A percentile compares a stretch with the other conserved stretches of the same genome.
Conservation (phyloP, 768 basidiomycete species). For the Lentinula edodes region DNA sequence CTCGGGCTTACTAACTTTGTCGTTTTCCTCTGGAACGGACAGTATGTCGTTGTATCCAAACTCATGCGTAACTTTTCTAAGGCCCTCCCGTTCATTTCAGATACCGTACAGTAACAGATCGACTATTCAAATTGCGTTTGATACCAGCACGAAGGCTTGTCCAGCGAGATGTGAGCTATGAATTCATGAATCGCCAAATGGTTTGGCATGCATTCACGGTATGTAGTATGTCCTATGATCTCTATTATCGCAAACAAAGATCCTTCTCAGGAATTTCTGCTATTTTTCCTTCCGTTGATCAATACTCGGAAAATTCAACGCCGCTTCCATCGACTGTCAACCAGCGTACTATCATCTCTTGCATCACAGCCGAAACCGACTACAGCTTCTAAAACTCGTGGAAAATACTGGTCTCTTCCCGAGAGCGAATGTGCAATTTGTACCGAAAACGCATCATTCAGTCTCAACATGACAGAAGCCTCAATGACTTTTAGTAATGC, state of each 20-base stretch:
- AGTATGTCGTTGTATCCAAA: slow-evolving; percentile 39
- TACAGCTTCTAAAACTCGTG: slow-evolving; percentile 21
- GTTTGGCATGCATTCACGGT: slow-evolving; percentile 99
- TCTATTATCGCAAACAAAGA: not conserved
- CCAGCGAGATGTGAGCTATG: slow-evolving; percentile 88
- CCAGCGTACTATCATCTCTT: slow-evolving; percentile 20
- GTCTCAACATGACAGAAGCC: slow-evolving; percentile 49
- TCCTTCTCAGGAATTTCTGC: slow-evolving; percentile 76
- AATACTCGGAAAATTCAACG: slow-evolving; percentile 63
- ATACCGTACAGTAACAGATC: slow-evolving; percentile 79
- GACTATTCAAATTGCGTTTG: slow-evolving; percentile 70
- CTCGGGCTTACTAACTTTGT: slow-evolving; percentile 72
- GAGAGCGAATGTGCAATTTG: slow-evolving; percentile 87
- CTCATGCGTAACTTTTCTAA: not conserved
- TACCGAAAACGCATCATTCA: slow-evolving; percentile 65
- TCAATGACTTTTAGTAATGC: slow-evolving; percentile 39
- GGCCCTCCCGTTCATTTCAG: slow-evolving; percentile 32
- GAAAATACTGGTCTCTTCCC: slow-evolving; percentile 68
- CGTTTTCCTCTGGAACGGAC: slow-evolving; percentile 81
- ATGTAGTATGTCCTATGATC: slow-evolving; percentile 20
- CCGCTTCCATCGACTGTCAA: slow-evolving; percentile 36
- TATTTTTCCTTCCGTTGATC: slow-evolving; percentile 86
- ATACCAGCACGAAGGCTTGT: slow-evolving; percentile 64
- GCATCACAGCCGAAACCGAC: slow-evolving; percentile 14
- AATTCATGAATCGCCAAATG: slow-evolving; percentile 99